Evolutionary conservation across 768 basidiomycete species (phyloP).

Genomic region (Tylopilus balloui): DNA sequence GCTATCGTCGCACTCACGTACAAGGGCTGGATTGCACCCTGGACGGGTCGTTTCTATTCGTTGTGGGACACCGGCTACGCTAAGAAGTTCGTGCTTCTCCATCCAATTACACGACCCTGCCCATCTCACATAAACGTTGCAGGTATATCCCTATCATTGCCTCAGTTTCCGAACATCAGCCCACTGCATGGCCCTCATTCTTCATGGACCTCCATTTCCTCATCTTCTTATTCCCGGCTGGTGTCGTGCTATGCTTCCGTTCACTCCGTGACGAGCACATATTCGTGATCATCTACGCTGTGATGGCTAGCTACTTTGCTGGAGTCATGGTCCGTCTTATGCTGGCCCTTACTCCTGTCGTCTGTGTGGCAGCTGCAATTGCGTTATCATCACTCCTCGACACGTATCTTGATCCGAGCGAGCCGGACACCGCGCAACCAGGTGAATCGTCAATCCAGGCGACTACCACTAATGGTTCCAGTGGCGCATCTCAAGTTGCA

Average conservation of each 20-base stretch:
- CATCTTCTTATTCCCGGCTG: constrained; percentile 96
- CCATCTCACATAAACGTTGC: constrained; percentile 4
- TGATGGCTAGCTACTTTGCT: constrained; percentile 96
- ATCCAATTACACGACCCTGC: not conserved
- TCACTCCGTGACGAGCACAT: constrained; percentile 94
- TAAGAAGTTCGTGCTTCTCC: constrained; percentile 64
- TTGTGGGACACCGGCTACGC: constrained; percentile 99
- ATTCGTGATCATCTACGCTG: constrained; percentile 97
- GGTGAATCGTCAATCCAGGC: constrained; percentile 8
- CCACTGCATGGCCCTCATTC: constrained; percentile 99
- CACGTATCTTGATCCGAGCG: constrained; percentile 80
- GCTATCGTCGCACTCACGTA: constrained; percentile 81
- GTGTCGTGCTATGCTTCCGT: constrained; percentile 91
- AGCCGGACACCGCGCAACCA: constrained; percentile 44
- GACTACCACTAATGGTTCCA: constrained; percentile 3
- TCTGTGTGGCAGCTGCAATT: constrained; percentile 90
- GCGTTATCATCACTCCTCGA: constrained; percentile 86
- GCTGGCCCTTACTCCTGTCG: constrained; percentile 94
- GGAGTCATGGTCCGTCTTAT: constrained; percentile 99
- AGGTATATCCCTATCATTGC: constrained; percentile 98
- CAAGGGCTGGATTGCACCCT: constrained; percentile 94
- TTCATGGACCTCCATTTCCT: constrained; percentile 99
- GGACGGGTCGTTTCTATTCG: constrained; percentile 99
- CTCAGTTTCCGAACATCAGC: constrained; percentile 98
- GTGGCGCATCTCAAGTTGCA: constrained; percentile 15